phyloP scores from a whole-genome alignment of 306 rosid species.

The Chamaecrista fasciculata region DNA sequence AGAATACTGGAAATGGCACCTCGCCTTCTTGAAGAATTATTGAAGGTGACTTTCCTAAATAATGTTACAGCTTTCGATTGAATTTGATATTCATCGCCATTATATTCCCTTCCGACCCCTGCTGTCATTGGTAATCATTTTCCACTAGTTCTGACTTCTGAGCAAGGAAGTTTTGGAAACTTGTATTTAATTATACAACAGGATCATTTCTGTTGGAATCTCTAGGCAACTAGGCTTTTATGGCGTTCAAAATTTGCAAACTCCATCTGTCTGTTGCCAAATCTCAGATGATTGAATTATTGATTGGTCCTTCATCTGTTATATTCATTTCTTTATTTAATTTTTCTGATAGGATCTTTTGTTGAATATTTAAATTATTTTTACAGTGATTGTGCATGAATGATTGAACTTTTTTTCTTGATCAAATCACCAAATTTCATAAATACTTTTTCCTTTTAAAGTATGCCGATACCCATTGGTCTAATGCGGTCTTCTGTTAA shows the following conservation, averaged over 20 bases:
- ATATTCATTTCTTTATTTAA: background rate
- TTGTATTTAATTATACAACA: background rate
- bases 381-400: background rate
- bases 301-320: background rate
- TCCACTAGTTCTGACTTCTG: background rate
- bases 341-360: background rate
- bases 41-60: slow-evolving; percentile 65
- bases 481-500: background rate
- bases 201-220: slow-evolving; percentile 8
- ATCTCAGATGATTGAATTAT: background rate
- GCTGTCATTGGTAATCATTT: background rate
- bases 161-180: background rate
- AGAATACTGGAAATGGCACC: slow-evolving; percentile 86
- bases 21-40: slow-evolving; percentile 93
- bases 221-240: too few species aligned
- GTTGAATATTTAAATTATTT: background rate
- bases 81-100: slow-evolving; percentile 7
- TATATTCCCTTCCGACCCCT: slow-evolving; percentile 3
- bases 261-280: background rate
- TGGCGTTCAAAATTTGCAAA: background rate
- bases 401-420: background rate
- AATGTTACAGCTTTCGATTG: slow-evolving; percentile 21
- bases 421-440: background rate
- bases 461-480: background rate
- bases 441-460: background rate